phyloP scores from a whole-genome alignment of 108 stramenopile genomes.

The Cyclotella kingstonii region DNA sequence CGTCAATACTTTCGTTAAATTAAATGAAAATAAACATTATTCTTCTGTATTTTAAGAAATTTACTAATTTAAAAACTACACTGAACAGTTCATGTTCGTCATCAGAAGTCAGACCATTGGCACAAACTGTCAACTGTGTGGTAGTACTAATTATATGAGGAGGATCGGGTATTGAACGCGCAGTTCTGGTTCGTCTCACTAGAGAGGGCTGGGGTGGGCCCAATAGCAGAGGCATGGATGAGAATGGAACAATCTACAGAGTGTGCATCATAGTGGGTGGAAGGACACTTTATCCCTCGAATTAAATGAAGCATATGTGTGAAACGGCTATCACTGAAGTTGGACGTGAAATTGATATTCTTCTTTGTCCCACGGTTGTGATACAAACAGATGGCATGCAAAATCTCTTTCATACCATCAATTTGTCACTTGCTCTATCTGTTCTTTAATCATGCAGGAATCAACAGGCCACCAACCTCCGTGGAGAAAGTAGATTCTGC shows the following conservation, averaged over 20 bases:
- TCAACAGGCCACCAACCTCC: conserved; percentile 46
- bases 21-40: too few relatives aligned
- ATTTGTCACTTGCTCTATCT: conserved; percentile 49
- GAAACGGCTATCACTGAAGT: neutral
- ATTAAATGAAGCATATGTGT: conserved; percentile 43
- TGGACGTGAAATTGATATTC: conserved; percentile 24
- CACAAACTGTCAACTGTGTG: conserved; percentile 1
- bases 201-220: conserved; percentile 41
- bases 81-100: too few relatives aligned
- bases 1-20: too few relatives aligned
- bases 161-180: conserved; percentile 72
- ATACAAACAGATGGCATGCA: conserved; percentile 51
- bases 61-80: too few relatives aligned
- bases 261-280: conserved; percentile 59
- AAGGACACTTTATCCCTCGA: conserved; percentile 42
- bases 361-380: conserved; percentile 51
- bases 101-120: too few relatives aligned
- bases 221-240: conserved; percentile 25
- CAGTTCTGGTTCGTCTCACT: conserved; percentile 53
- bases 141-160: conserved; percentile 73
- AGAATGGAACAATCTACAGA: conserved; percentile 16
- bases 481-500: conserved; percentile 44
- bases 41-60: too few relatives aligned
- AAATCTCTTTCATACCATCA: conserved; percentile 37
- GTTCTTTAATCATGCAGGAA: conserved; percentile 81